Base-by-base conservation (phyloP, 257 asterid species). In the Fraxinus quadrangulata region DNA sequence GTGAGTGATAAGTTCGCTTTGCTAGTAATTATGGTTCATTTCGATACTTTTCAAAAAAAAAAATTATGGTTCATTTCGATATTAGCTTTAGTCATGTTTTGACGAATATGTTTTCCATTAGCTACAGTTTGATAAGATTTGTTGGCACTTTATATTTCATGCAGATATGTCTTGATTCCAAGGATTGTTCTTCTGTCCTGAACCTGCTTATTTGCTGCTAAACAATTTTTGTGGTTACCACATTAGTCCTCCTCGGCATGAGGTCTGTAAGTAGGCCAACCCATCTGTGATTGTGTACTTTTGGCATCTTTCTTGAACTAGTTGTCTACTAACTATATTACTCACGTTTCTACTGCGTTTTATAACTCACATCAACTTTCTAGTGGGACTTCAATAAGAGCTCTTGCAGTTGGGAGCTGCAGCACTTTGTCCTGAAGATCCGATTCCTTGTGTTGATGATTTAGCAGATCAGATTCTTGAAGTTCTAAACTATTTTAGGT, bases 381-480 rank as follows among this genome's bases (percentile, higher is more conserved):
- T 86, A 75, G 83, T 83, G 82, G 88, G 82, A 90, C 87, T 85
- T 91, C 87, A 28, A 79, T 90, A 88, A 88, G 97, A 89, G 96
- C 87, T 90, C 89, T 84, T 88, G 90, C 96, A 92, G 98, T 91
- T 94, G 89, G 97, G 97, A 84, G 97, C 98, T 85, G 94, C 94
- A 81, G 90, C 96, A 67, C 78, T 92, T 83, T 81, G 86, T 86
- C 83, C 85, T 24, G 83, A 80, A 76, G 85, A 86, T 77, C 87
- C 90, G 0, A 79, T 86, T 74, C 97, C 91, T 17, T 89, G 93
- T 14, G 90, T 89, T 39, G 95, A 92, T 82, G 94, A 89, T 85
- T 88, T 94, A 75, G 87, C 96, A 0, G 96, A 94, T 87, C 98
- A 94, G 86, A 89, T 94, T 75, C 82, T 90, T 59, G 98, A 94